phyloP scores from a whole-genome alignment of 31 red algal species.

The Porphyra umbilicalis region DNA sequence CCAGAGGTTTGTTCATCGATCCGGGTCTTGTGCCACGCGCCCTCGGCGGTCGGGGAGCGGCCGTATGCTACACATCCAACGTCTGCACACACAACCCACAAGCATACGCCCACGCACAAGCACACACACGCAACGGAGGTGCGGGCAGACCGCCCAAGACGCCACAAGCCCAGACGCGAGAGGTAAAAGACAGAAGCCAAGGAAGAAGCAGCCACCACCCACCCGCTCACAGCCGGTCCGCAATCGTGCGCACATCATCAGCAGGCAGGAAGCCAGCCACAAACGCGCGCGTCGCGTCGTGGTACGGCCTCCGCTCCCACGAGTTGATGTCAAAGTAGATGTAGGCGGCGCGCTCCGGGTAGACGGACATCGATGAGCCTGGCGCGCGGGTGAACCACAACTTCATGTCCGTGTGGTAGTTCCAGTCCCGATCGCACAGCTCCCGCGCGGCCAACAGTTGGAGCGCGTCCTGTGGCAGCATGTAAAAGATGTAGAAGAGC shows the following conservation, averaged over 20 bases:
- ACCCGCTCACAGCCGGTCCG: not conserved
- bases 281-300: constrained; percentile 73
- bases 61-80: not conserved
- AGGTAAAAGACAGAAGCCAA: not conserved
- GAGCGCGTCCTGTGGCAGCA: constrained; percentile 81
- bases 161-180: not conserved
- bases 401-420: constrained; percentile 91
- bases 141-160: not conserved
- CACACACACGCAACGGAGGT: not conserved
- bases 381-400: constrained; percentile 78
- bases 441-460: constrained; percentile 87
- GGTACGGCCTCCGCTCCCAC: constrained; percentile 83
- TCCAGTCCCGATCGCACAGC: constrained; percentile 90
- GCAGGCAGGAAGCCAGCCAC: constrained; percentile 86
- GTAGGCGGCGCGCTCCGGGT: constrained; percentile 42
- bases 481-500: constrained; percentile 95
- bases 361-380: constrained; percentile 24
- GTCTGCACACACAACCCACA: not conserved
- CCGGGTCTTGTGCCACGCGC: not conserved
- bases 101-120: not conserved
- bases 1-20: no score
- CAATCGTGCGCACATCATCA: constrained; percentile 27
- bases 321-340: constrained; percentile 93
- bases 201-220: no score
- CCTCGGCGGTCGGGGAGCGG: not conserved